Evolutionary conservation across 2,329 filamentous ascomycete genomes (phyloP), one percentile per base, ranked within the genome.

Genomic region (Trichoderma sp.): DNA sequence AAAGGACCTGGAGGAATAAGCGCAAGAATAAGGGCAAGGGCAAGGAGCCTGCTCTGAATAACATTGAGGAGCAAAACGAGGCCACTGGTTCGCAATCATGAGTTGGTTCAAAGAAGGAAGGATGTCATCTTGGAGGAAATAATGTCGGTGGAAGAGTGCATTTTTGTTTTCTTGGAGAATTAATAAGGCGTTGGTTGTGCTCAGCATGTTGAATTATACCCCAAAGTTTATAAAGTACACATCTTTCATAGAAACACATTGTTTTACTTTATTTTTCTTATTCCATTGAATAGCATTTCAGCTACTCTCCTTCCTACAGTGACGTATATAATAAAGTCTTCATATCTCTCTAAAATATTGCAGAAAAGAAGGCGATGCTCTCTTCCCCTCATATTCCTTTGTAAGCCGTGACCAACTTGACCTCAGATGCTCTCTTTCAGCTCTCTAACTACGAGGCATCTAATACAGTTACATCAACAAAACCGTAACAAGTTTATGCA

Each of bases 51-150:
- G 26, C 28, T 12, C 24, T 51, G 32, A 24, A 28, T 28, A 30
- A 68, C 9, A 11, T 57, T 14, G 70, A 34, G 26, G 70, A 72
- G 30, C 62, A 71, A 6, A 34, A 71, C 8, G 70, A 53, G 32
- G 21, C 62, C 6, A 5, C 21, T 28, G 62, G 39, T 14, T 24
- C 14, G 18, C 60, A 28, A n/a, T 36, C 53, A n/a, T 71, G 53
- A 66, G n/a, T 7, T 8, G 15, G 6, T 43, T n/a, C 6, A 6
- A n/a, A n/a, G n/a, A n/a, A n/a, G n/a, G n/a, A n/a, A n/a, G 39
- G 15, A 43, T 43, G 39, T 47, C 15, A 47, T 15, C 5, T 39
- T 15, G 11, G 9, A 39, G n/a, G 28, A 15, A 15, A 15, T 26
- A 12, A 56, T 62, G 11, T 14, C n/a, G 26, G 21, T n/a, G 39